Evolutionary conservation across 192 early-diverging fungal species (phyloP), one percentile per base, ranked within the genome.

Genomic region (Dimargaris xerosporica): DNA sequence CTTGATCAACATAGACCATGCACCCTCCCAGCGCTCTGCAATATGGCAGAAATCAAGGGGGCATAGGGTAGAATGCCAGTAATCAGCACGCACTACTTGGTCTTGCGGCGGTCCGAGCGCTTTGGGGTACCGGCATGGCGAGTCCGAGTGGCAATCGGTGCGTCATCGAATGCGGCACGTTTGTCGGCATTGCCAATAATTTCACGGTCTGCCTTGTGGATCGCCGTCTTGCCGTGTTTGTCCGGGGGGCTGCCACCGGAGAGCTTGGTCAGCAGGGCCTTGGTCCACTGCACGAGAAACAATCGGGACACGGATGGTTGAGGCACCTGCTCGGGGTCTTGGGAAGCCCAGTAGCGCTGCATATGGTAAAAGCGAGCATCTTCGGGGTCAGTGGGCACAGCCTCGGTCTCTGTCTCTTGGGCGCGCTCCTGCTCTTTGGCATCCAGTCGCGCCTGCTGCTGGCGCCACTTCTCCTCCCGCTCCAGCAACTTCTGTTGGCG

Each of bases 401-500:
- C 31, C 30, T 59, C 41, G 56, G 31, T 34, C 23, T 59, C 56
- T 29, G 29, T 34, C 16, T 29, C 56, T 5, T 7, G 11, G 39
- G 56, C 56, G 31, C 15, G 31, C 31, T 59, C 16, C 41, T 39
- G 1, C 0, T 11, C 56, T 16, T 23, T 11, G 19, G 19, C 23
- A 5, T 0, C 41, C 31, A 59, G 1, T 15, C 56, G 56, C 31
- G 11, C 34, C 41, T 59, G 16, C 17, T n/a, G 11, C 19, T 30
- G 31, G 23, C 31, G 56, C 31, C 29, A 23, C 23, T 59, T 59
- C 41, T 59, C 56, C 16, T 59, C 56, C 13, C 56, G 56, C 23
- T 59, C 56, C 56, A 59, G 41, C 56, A n/a, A 10, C 41, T 59
- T 59, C 13, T 19, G 16, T 17, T 59, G 56, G 19, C 56, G 56